Evolutionary conservation across 108 stramenopile genomes (phyloP).

Genomic region (Tribonema minus): DNA sequence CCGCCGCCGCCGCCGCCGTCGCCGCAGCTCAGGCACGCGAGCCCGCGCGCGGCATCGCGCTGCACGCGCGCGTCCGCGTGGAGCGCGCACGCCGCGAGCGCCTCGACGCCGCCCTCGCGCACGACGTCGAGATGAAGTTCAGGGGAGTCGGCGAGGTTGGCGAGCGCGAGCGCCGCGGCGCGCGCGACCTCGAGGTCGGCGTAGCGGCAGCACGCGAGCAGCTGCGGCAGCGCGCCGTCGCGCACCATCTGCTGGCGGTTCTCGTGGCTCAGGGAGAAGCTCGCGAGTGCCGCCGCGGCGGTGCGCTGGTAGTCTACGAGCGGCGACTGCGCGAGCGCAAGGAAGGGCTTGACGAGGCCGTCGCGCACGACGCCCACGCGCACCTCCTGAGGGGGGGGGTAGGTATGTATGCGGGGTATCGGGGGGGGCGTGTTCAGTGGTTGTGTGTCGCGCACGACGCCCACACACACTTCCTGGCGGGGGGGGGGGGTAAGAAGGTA

Average conservation of each 20-base stretch:
- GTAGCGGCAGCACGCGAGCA: conserved; percentile 63
- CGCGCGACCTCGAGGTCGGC: conserved; percentile 60
- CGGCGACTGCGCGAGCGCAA: conserved; percentile 60
- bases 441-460: conserved; percentile 58
- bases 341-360: conserved; percentile 60
- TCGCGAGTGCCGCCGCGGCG: conserved; percentile 71
- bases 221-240: conserved; percentile 60
- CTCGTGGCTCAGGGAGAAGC: conserved; percentile 65
- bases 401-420: too few species aligned
- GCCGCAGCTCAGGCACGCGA: conserved; percentile 62
- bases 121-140: conserved; percentile 61
- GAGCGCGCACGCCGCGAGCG: conserved; percentile 37
- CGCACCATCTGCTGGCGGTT: conserved; percentile 64
- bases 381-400: too few species aligned
- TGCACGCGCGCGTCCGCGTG: conserved; percentile 65
- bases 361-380: conserved; percentile 60
- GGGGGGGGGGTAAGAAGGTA: too few species aligned
- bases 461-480: conserved; percentile 63
- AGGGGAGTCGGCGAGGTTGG: conserved; percentile 66
- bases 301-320: conserved; percentile 72
- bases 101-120: conserved; percentile 59
- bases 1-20: conserved; percentile 59
- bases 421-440: too few species aligned
- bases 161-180: conserved; percentile 65
- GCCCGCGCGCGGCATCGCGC: conserved; percentile 66